A percentile compares a stretch with the other conserved stretches of the same genome.
Conservation (phyloP, 305 asterid species). For the Fraxinus nigra region DNA sequence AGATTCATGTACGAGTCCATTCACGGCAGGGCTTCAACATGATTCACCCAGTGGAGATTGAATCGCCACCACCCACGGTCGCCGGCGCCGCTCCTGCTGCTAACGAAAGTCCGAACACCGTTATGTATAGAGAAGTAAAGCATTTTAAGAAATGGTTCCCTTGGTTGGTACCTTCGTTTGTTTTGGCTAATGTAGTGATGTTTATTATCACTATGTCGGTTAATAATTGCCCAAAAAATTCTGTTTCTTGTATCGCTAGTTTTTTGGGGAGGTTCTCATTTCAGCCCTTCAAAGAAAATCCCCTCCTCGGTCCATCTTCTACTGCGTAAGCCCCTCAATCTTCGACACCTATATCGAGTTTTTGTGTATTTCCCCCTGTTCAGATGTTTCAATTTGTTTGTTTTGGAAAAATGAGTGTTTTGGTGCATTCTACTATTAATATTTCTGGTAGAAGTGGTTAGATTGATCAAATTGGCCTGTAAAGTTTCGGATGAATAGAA, state of each 20-base stretch:
- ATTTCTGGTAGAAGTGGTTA: not conserved
- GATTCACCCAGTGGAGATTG: conserved; percentile 57
- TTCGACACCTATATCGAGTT: not conserved
- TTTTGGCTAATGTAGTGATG: conserved; percentile 48
- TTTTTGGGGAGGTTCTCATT: conserved; percentile 72
- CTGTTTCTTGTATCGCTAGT: conserved; percentile 53
- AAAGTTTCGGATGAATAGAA: not conserved
- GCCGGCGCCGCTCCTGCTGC: conserved; percentile 19
- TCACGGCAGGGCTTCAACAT: conserved; percentile 55
- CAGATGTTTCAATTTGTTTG: not conserved
- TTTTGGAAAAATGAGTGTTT: not conserved
- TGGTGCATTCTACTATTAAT: not conserved
- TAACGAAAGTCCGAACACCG: conserved; percentile 24
- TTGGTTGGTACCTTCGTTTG: conserved; percentile 69
- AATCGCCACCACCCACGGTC: conserved; percentile 30
- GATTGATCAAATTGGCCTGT: not conserved
- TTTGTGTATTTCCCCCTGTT: not conserved
- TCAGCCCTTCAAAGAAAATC: conserved; percentile 84
- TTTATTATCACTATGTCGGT: conserved; percentile 63
- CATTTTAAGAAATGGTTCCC: conserved; percentile 68
- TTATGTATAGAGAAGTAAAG: conserved; percentile 54
- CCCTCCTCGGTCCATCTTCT: conserved; percentile 88
- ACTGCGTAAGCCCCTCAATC: conserved; percentile 45
- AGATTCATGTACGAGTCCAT: conserved; percentile 40
- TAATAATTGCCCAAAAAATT: conserved; percentile 67